phyloP scores from a whole-genome alignment of 1,284 basidiomycete genomes.

The Limonomyces culmigenus region DNA sequence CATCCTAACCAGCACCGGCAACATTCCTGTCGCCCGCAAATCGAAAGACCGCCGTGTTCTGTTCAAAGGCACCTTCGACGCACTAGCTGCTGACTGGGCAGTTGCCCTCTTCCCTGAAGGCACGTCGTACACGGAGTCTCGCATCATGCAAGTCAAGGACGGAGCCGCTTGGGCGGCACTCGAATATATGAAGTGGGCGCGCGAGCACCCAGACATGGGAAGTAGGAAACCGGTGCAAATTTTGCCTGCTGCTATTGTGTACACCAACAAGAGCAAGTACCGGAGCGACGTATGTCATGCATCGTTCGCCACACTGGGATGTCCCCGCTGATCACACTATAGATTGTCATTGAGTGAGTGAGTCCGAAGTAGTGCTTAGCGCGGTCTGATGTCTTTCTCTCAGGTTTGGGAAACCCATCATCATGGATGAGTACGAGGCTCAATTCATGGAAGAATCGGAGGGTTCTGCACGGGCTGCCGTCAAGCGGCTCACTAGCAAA shows the following conservation, averaged over 20 bases:
- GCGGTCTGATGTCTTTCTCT: slow-evolving; percentile 1
- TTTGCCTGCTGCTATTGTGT: slow-evolving; percentile 79
- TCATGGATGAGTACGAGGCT: slow-evolving; percentile 55
- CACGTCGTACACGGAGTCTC: slow-evolving; percentile 78
- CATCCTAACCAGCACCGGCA: slow-evolving; percentile 78
- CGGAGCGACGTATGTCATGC: slow-evolving; percentile 48
- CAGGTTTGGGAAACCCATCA: slow-evolving; percentile 74
- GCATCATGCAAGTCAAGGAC: slow-evolving; percentile 88
- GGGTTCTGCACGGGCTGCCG: slow-evolving; percentile 61
- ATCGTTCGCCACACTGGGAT: neutral
- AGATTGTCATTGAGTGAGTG: slow-evolving; percentile 59
- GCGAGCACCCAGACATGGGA: slow-evolving; percentile 30
- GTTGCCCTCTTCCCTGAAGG: slow-evolving; percentile 95
- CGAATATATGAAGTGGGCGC: slow-evolving; percentile 75
- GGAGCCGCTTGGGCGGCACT: slow-evolving; percentile 92
- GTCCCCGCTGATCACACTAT: neutral
- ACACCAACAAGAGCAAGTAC: slow-evolving; percentile 91
- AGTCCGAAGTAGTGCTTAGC: neutral
- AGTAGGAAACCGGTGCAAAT: slow-evolving; percentile 31
- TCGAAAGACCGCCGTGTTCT: slow-evolving; percentile 78
- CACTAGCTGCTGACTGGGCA: slow-evolving; percentile 58
- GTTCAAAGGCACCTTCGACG: slow-evolving; percentile 84
- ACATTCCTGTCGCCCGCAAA: slow-evolving; percentile 91
- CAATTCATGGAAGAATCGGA: slow-evolving; percentile 62
- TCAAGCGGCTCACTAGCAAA: slow-evolving; percentile 67